Evolutionary conservation across 2,329 filamentous ascomycete genomes (phyloP).

Genomic region (Davidsoniella virescens): DNA sequence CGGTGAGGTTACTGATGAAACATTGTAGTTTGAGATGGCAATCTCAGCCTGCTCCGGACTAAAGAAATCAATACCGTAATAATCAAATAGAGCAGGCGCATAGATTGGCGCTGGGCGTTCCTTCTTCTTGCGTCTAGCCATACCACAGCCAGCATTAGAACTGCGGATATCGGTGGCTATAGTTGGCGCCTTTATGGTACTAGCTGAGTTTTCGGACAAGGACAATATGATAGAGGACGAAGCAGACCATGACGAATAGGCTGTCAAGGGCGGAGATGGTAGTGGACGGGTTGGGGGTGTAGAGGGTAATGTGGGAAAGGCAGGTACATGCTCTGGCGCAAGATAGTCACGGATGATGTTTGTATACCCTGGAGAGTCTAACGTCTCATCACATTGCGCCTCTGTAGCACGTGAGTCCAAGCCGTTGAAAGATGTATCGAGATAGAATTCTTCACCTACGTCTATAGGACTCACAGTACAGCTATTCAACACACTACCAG

Average conservation of each 20-base stretch:
- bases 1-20: not conserved
- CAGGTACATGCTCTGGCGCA: not conserved
- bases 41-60: constrained; percentile 8
- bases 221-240: too few species aligned
- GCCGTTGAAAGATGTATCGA: too few species aligned
- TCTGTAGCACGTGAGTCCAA: too few species aligned
- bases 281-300: not conserved
- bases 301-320: not conserved
- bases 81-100: constrained; percentile 5
- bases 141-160: not conserved
- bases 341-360: constrained; percentile 1
- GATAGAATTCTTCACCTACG: too few species aligned
- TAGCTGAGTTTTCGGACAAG: not conserved
- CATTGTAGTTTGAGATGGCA: constrained; percentile 2
- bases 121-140: not conserved
- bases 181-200: not conserved
- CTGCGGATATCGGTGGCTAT: not conserved
- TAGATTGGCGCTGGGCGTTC: constrained; percentile 3
- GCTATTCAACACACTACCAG: not conserved
- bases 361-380: not conserved
- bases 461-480: not conserved
- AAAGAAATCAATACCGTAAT: constrained; percentile 8
- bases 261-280: not conserved
- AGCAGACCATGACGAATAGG: not conserved
- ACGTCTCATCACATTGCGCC: too few species aligned